Conservation (phyloP, 1,284 basidiomycete genomes). For the Heterobasidion occidentale region DNA sequence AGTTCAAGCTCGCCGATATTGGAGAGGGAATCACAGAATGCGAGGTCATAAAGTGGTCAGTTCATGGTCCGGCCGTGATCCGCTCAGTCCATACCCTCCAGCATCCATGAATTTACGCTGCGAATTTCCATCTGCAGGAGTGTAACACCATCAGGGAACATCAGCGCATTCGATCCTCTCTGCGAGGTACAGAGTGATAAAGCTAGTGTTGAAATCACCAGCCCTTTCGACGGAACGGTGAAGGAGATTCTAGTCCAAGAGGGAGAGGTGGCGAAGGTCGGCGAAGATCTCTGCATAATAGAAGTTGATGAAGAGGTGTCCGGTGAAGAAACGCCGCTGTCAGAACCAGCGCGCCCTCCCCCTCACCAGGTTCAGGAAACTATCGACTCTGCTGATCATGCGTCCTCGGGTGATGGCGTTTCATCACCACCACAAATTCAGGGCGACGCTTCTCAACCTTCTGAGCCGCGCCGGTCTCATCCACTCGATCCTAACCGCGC, state of each 20-base stretch:
- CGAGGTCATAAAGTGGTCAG: slow-evolving; percentile 83
- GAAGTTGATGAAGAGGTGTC: slow-evolving; percentile 52
- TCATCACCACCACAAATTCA: background rate
- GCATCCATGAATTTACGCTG: no score
- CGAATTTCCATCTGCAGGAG: slow-evolving; percentile 29
- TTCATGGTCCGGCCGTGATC: slow-evolving; percentile 22
- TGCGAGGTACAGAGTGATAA: slow-evolving; percentile 96
- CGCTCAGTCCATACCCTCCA: background rate
- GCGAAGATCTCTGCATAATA: slow-evolving; percentile 76
- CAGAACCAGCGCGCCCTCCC: slow-evolving; percentile 9
- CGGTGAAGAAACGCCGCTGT: background rate
- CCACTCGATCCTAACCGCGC: slow-evolving; percentile 58
- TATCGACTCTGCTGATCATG: slow-evolving; percentile 5
- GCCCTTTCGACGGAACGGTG: slow-evolving; percentile 77
- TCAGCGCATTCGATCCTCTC: slow-evolving; percentile 79
- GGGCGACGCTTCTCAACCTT: background rate
- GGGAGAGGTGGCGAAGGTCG: slow-evolving; percentile 85
- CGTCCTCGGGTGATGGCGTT: slow-evolving; percentile 7
- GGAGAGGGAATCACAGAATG: slow-evolving; percentile 91
- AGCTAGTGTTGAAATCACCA: slow-evolving; percentile 90
- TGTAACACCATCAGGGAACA: slow-evolving; percentile 47
- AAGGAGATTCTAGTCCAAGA: slow-evolving; percentile 70
- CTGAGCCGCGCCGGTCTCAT: slow-evolving; percentile 32
- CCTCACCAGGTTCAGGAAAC: slow-evolving; percentile 15
- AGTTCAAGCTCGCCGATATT: slow-evolving; percentile 91